phyloP scores from a whole-genome alignment of 2,329 filamentous ascomycete genomes.

The Fusarium pilosicola region DNA sequence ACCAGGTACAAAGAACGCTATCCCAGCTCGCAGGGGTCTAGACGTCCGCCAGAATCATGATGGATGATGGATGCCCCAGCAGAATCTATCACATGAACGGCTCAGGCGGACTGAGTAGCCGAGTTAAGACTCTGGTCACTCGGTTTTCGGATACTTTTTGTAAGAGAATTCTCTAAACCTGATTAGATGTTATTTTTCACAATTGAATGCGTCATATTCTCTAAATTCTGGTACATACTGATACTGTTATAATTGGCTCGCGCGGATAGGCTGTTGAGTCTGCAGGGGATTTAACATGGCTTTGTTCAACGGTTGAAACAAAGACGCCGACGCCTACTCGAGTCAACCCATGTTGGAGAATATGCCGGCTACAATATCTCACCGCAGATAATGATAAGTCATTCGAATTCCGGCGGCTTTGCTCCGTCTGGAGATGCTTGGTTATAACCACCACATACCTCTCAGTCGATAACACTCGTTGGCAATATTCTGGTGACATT shows the following conservation, averaged over 20 bases:
- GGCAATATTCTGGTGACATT: not conserved
- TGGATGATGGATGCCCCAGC: conserved; percentile 26
- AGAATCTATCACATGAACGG: conserved; percentile 37
- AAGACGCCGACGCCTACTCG: not conserved
- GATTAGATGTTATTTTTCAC: not conserved
- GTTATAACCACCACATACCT: not conserved
- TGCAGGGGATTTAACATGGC: conserved; percentile 4
- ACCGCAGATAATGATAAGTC: not conserved
- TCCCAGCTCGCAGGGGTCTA: conserved; percentile 32
- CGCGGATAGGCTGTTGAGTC: conserved; percentile 3
- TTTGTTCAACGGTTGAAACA: conserved; percentile 8
- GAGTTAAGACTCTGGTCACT: conserved; percentile 19
- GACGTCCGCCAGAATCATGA: conserved; percentile 26
- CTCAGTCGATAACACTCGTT: not conserved
- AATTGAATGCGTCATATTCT: conserved; percentile 12
- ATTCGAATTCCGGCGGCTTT: conserved; percentile 5
- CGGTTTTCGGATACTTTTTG: not conserved
- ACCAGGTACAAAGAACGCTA: conserved; percentile 27
- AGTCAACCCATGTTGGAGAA: not conserved
- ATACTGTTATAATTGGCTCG: conserved; percentile 1
- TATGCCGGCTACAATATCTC: not conserved
- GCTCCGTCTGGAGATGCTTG: not conserved
- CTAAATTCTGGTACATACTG: not conserved
- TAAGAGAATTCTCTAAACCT: not conserved
- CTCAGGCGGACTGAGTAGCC: conserved; percentile 23